phyloP scores from a whole-genome alignment of 805 yeast genomes.

The Maudiozyma saulgeensis region DNA sequence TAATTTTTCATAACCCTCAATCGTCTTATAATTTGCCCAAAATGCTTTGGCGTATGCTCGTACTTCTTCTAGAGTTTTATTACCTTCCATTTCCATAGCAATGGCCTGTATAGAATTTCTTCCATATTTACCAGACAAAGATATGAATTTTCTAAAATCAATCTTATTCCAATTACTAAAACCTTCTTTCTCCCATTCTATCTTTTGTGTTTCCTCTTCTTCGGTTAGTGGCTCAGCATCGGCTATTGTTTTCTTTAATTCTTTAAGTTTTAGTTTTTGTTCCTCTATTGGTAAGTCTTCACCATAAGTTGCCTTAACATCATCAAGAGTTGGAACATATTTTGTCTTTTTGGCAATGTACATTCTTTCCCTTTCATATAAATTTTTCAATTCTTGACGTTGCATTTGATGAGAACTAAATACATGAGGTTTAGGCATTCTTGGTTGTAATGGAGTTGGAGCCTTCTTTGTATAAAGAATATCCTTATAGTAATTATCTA shows the following conservation, averaged over 20 bases:
- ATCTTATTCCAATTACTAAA: constrained; percentile 77
- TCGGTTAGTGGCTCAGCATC: constrained; percentile 73
- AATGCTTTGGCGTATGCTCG: constrained; percentile 67
- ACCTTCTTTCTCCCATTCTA: constrained; percentile 54
- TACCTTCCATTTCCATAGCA: constrained; percentile 65
- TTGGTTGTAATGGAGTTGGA: constrained; percentile 47
- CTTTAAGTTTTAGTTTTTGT: constrained; percentile 37
- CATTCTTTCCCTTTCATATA: constrained; percentile 75
- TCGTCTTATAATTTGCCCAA: constrained; percentile 68
- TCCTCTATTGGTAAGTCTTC: constrained; percentile 36
- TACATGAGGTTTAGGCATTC: constrained; percentile 77
- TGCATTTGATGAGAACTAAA: constrained; percentile 87
- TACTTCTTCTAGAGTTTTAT: constrained; percentile 73
- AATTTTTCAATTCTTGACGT: constrained; percentile 60
- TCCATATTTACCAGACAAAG: constrained; percentile 71
- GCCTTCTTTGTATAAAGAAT: constrained; percentile 59
- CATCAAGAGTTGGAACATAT: constrained; percentile 56
- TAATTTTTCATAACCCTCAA: constrained; percentile 85
- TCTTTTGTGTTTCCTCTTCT: constrained; percentile 63
- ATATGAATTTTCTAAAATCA: constrained; percentile 77
- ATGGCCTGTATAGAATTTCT: constrained; percentile 64
- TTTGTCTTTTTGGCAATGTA: constrained; percentile 63
- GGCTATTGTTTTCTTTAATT: constrained; percentile 63
- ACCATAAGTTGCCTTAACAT: constrained; percentile 33
- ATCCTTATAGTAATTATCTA: constrained; percentile 79